These are phyloP conservation scores for Hypseocharis bilobata DNA, from an alignment of 441 rosid genomes.

Conservation along the genomic window DNA sequence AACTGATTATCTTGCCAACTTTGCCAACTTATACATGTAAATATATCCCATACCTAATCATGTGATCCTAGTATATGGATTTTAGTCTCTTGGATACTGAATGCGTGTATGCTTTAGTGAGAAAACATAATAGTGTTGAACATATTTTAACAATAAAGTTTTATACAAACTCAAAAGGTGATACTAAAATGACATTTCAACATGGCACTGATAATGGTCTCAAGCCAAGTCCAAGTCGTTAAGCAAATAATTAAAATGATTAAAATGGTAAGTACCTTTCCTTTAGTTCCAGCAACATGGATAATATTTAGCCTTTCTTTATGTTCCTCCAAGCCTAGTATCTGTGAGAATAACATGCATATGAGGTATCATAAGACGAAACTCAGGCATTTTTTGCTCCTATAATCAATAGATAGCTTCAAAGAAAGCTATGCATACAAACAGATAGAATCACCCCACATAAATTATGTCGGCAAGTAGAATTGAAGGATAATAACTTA, in stretches of 20 bases:
- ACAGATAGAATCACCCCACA: not conserved
- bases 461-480: not conserved
- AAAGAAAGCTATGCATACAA: conserved; percentile 6
- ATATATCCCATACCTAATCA: no score
- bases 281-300: conserved; percentile 91
- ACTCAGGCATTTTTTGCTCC: not conserved
- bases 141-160: no score
- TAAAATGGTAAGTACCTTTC: conserved; percentile 46
- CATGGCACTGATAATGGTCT: conserved; percentile 1
- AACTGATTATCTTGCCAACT: not conserved
- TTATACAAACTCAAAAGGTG: no score
- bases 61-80: no score
- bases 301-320: conserved; percentile 43
- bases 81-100: no score
- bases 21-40: no score
- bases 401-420: not conserved
- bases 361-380: not conserved
- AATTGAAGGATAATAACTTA: not conserved
- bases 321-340: conserved; percentile 42
- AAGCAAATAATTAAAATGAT: conserved; percentile 5
- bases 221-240: not conserved
- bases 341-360: conserved; percentile 23
- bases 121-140: no score
- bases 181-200: no score
- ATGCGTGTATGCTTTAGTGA: no score